Base-by-base conservation (phyloP, 495 filamentous ascomycete genomes). In the Neurospora sp. region DNA sequence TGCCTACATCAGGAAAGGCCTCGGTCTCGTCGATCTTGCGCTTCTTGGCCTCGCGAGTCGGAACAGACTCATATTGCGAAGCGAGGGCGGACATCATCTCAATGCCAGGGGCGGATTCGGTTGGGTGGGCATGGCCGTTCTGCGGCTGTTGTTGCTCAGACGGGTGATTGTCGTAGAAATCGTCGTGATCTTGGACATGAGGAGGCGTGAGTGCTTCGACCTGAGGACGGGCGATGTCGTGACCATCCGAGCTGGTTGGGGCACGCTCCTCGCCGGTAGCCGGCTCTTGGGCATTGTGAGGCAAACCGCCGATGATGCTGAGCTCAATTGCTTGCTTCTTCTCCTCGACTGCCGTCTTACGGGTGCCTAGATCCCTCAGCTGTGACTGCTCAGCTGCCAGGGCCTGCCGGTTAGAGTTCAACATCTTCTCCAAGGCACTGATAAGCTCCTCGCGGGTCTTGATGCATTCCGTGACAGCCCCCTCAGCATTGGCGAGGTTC, bases 321-420 rank as follows among this genome's bases (percentile, higher is more conserved):
- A 94, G 88, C 81, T 99, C 96, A 9, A 99, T 93, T 7, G 95
- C 92, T 44, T 87, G 88, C 79, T 95, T 96, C 79, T 91, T 92
- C 3, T 81, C 76, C 75, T 97, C 96, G 0, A 92, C 91, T 35
- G 87, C 87, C 3, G 83, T 80, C 74, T 89, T 91, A 68, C 90
- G 89, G 20, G 83, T 84, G 8, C 83, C 78, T 18, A 98, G 79
- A 18, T 90, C 85, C 7, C 84, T 78, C 14, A 88, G 84, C 12
- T 91, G 83, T 6, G 83, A 79, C 75, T 96, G 88, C 68, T 99
- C 96, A 18, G 80, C 84, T 2, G 84, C 83, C 1, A 97, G 82
- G 3, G 90, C 89, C 0, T 86, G 83, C n/a, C 90, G 88, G 79
- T 96, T 93, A 31, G 86, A 88, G 27, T 89, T 87, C 2, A 99